Percentiles rank a stretch among this genome's conserved stretches.
These are phyloP conservation scores for Clavispora phyllophila DNA, from an alignment of 805 yeast genomes.

Conservation along the genomic window DNA sequence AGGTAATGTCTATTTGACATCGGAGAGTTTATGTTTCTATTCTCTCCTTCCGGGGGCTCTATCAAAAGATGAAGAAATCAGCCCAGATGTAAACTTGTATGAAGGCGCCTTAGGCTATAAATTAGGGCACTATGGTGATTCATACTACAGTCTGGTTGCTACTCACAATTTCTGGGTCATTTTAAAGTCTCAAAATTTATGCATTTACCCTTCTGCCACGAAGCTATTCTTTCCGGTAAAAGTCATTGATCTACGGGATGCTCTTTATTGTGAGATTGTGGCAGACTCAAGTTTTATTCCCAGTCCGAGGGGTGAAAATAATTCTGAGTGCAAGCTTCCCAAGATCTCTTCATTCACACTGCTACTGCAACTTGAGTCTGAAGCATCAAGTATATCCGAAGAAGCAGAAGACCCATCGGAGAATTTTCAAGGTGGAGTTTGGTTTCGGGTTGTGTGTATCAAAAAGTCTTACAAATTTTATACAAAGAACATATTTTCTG, in stretches of 20 bases:
- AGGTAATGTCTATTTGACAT: slow-evolving; percentile 77
- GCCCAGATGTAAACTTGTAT: slow-evolving; percentile 20
- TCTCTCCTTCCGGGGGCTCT: slow-evolving; percentile 60
- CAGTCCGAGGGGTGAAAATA: not conserved
- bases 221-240: slow-evolving; percentile 81
- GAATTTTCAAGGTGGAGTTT: slow-evolving; percentile 27
- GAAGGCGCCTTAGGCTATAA: slow-evolving; percentile 36
- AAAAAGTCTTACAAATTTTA: slow-evolving; percentile 57
- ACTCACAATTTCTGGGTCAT: slow-evolving; percentile 75
- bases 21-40: slow-evolving; percentile 60
- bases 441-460: slow-evolving; percentile 58
- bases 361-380: slow-evolving; percentile 6
- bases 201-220: slow-evolving; percentile 64
- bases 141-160: slow-evolving; percentile 27
- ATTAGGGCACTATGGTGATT: slow-evolving; percentile 35
- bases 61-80: slow-evolving; percentile 7
- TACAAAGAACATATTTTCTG: slow-evolving; percentile 69
- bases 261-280: slow-evolving; percentile 53
- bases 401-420: slow-evolving; percentile 22
- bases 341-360: not conserved
- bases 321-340: not conserved
- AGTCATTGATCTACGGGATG: slow-evolving; percentile 66
- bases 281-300: not conserved
- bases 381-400: slow-evolving; percentile 11
- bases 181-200: slow-evolving; percentile 60